phyloP scores from a whole-genome alignment of 108 stramenopile species.

The Discostella pseudostelligera region DNA sequence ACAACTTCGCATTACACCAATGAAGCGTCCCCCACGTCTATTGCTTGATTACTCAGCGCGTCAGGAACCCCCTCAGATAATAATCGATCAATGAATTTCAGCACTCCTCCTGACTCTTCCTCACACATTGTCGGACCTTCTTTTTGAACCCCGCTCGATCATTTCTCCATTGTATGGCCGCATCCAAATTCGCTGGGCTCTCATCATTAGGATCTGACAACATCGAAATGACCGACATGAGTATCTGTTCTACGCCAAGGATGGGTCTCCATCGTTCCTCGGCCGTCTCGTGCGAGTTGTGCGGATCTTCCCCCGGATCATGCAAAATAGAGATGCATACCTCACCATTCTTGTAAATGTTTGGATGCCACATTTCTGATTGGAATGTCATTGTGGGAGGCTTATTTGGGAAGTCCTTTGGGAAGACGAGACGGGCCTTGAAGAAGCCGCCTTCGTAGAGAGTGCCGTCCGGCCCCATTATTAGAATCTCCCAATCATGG shows the following conservation, averaged over 20 bases:
- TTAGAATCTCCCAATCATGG: conserved; percentile 94
- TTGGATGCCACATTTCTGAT: conserved; percentile 99
- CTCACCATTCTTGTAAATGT: conserved; percentile 83
- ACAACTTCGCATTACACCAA: no score
- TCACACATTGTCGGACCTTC: conserved; percentile 83
- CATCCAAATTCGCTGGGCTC: conserved; percentile 98
- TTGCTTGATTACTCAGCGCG: not conserved
- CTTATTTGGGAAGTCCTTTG: conserved; percentile 95
- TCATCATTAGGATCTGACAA: conserved; percentile 98
- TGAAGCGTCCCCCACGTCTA: not conserved
- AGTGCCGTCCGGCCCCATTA: conserved; percentile 93
- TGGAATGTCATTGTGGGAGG: conserved; percentile 94
- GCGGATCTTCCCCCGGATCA: conserved; percentile 94
- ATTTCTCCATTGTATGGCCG: conserved; percentile 95
- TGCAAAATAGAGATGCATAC: conserved; percentile 99
- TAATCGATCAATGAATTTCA: conserved; percentile 11
- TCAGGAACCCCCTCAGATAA: no score
- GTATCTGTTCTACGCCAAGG: conserved; percentile 96
- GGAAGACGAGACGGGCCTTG: conserved; percentile 93
- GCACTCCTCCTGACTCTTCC: conserved; percentile 89
- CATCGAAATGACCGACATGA: conserved; percentile 95
- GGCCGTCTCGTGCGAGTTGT: conserved; percentile 93
- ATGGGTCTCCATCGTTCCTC: conserved; percentile 99
- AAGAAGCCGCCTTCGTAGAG: conserved; percentile 97
- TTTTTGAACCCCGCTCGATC: conserved; percentile 92